Evolutionary conservation across 2,329 filamentous ascomycete species (phyloP).

Genomic region (Pleurostoma richardsiae): DNA sequence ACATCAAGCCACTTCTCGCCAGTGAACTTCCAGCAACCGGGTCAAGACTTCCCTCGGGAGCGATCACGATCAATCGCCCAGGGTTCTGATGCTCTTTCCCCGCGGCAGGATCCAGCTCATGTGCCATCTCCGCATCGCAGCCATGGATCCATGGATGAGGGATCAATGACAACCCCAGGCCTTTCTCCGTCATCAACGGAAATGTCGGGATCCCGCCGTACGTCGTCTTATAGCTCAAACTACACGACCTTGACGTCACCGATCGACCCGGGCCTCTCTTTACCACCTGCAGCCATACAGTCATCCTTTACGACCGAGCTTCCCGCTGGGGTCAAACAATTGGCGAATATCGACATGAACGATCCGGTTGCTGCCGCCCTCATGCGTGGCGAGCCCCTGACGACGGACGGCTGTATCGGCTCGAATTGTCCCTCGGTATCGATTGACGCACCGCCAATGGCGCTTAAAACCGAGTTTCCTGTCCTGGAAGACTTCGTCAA

Average conservation of each 20-base stretch:
- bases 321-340: not conserved
- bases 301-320: constrained; percentile 1
- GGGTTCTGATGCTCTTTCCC: not conserved
- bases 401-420: not conserved
- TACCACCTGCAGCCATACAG: not conserved
- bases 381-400: not conserved
- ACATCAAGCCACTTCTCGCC: too few relatives aligned
- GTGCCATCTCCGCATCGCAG: not conserved
- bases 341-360: not conserved
- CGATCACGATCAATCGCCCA: not conserved
- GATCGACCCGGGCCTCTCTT: not conserved
- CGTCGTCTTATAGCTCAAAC: not conserved
- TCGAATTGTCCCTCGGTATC: not conserved
- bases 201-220: not conserved
- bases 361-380: not conserved
- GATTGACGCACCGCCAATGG: not conserved
- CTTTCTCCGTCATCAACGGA: not conserved
- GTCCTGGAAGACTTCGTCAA: not conserved
- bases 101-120: not conserved
- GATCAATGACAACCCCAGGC: not conserved
- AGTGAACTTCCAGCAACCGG: not conserved
- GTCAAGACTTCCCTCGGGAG: not conserved
- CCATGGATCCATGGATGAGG: not conserved
- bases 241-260: not conserved
- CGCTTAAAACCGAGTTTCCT: not conserved